Evolutionary conservation across 192 early-diverging fungal species (phyloP).

Genomic region (Coemansia sp.): DNA sequence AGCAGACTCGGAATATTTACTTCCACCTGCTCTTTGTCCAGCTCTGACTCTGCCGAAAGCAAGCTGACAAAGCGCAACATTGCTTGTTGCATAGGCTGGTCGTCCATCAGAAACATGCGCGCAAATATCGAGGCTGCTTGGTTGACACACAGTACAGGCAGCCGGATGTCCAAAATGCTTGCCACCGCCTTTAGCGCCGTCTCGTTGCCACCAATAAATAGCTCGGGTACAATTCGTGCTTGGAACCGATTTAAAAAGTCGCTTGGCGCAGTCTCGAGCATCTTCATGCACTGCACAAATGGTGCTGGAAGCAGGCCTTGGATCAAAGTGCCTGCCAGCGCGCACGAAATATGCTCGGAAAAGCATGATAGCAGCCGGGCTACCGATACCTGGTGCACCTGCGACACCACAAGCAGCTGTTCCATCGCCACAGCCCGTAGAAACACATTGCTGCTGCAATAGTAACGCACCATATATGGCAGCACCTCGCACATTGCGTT

Average conservation of each 20-base stretch:
- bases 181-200: conserved; percentile 31
- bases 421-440: conserved; percentile 52
- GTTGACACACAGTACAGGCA: conserved; percentile 51
- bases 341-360: conserved; percentile 27
- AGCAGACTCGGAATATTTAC: conserved; percentile 50
- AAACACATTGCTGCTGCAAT: conserved; percentile 41
- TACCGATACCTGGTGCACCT: conserved; percentile 26
- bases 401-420: conserved; percentile 35
- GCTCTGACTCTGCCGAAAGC: conserved; percentile 37
- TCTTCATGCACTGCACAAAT: conserved; percentile 41
- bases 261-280: conserved; percentile 24
- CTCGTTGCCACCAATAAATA: conserved; percentile 31
- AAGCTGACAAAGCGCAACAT: conserved; percentile 43
- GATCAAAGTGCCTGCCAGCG: conserved; percentile 21
- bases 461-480: conserved; percentile 33
- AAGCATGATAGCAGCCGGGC: conserved; percentile 23
- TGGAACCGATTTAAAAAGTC: conserved; percentile 30
- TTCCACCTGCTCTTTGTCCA: conserved; percentile 28
- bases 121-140: conserved; percentile 45
- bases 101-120: conserved; percentile 52
- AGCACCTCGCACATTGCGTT: conserved; percentile 22
- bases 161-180: conserved; percentile 23
- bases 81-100: conserved; percentile 51
- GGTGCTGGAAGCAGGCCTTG: conserved; percentile 14
- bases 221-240: conserved; percentile 30